Base-by-base conservation (phyloP, 805 yeast species). In the Metschnikowia orientalis region DNA sequence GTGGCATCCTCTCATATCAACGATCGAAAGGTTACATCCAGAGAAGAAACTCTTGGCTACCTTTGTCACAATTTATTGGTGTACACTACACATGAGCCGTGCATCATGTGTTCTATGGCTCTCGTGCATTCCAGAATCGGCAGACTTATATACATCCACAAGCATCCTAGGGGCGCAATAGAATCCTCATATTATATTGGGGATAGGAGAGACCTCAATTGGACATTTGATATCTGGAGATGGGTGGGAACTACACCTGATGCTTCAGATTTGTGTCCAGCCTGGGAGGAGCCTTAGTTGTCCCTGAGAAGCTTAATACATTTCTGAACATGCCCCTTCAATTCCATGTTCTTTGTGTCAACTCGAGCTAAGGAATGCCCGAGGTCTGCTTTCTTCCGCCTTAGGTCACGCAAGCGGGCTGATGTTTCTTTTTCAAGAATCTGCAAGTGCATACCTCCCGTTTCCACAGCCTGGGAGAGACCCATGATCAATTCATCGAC, bases 21-120 rank as follows among this genome's bases (percentile, higher is more conserved):
- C 9, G 57, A 70, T 29, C 59, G 81, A 26, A 35, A 44, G 26
- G 36, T 21, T 15, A 2, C 19, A 27, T 2, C 17, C 2, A 17
- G 23, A 11, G 35, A 38, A 8, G 29, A 26, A 10, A 57, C 39
- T 44, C 48, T 32, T 9, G 51, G 55, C 18, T 92, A 92, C 51
- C 67, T 92, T 2, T 89, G 97, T 52, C 72, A 81, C 21, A 74
- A 79, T 34, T 70, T 77, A 44, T 79, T 84, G 40, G 87, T 92
- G 0, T 87, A 83, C 51, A 83, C 94, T 1, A 82, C 95, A 0
- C 95, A 88, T 53, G 98, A 92, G 56, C 98, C 98, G 0, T 92
- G 98, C 50, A 75, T 86, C 0, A 92, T 90, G 97, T 92, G 98
- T 51, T 63, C 85, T 5, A 92, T 92, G 98, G 97, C 97, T 0